Percentiles rank a stretch among this genome's conserved stretches.
Evolutionary conservation across 148 eudicot species (phyloP).

Genomic region (Chenopodium suecicum): DNA sequence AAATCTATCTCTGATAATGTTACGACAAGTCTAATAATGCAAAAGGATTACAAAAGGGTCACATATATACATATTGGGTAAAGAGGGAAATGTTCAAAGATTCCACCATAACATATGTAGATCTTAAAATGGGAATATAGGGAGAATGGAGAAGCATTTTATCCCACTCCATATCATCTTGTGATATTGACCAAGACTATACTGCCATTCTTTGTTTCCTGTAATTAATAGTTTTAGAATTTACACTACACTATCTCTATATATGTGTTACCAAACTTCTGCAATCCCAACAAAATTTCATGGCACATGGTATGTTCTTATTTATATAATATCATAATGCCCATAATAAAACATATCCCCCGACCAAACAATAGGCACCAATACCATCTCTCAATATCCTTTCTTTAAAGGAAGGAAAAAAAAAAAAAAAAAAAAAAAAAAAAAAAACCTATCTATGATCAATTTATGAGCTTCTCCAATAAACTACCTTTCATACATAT

Average conservation of each 20-base stretch:
- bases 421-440: too few species aligned
- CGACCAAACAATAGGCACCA: slow-evolving; percentile 18
- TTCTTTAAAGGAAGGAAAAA: too few species aligned
- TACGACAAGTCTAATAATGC: too few species aligned
- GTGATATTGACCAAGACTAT: slow-evolving; percentile 57
- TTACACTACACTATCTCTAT: neutral
- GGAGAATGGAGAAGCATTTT: slow-evolving; percentile 40
- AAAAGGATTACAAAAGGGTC: too few species aligned
- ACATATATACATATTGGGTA: slow-evolving; percentile 17
- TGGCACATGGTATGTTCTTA: slow-evolving; percentile 37
- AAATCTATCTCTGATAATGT: neutral
- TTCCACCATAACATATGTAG: slow-evolving; percentile 35
- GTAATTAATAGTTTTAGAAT: slow-evolving; percentile 2
- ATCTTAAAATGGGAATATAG: slow-evolving; percentile 45
- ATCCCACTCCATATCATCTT: slow-evolving; percentile 31
- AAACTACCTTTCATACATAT: too few species aligned
- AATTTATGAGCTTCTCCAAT: too few species aligned
- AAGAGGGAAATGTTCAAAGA: slow-evolving; percentile 46
- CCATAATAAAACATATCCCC: slow-evolving; percentile 23
- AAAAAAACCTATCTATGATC: too few species aligned
- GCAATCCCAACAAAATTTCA: slow-evolving; percentile 30
- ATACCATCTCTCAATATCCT: slow-evolving; percentile 10
- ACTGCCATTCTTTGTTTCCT: slow-evolving; percentile 47
- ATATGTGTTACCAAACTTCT: slow-evolving; percentile 23
- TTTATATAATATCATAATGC: slow-evolving; percentile 5